Evolutionary conservation across 2,329 filamentous ascomycete species (phyloP), one percentile per base, ranked within the genome.

Genomic region (Lachnellula cervina): DNA sequence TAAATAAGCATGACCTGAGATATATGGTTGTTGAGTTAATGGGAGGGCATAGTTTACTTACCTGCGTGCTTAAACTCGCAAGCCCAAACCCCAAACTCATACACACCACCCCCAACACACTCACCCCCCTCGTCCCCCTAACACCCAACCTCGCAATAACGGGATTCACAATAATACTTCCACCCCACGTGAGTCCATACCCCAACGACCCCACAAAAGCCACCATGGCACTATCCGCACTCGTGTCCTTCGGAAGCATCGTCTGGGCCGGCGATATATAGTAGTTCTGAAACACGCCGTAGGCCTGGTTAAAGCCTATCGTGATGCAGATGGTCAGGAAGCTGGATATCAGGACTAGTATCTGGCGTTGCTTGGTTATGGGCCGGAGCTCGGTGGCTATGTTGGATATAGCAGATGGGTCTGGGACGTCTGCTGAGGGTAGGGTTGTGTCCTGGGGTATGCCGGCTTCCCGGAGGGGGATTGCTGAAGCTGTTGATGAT

Each of bases 131-230:
- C 4, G 65, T 65, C 1, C 56, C 60, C n/a, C 68, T 67, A 52
- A 72, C 63, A 58, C 73, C 71, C 13, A 75, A 68, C 5, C 76
- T 71, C 7, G 74, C 70, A 61, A 79, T 74, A 25, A 78, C 62
- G 0, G 76, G 76, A 61, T 79, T 79, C 7, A 79, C 72, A 23
- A 76, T 59, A 38, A 78, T 75, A 25, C 75, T 74, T n/a, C 77
- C 76, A 4, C 69, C 73, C 77, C 77, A 80, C 0, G 77, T 80
- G 38, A 79, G 63, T 0, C 77, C 77, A 17, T 72, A 72, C 45
- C 74, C 76, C 8, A 79, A 64, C 0, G 77, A 79, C 42, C 77
- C 76, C 4, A 79, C 72, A 62, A 80, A 78, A 5, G 75, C 73
- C 17, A 79, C 67, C 43, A 77, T 62, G 0, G 77, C 76, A 14